Percentiles rank a stretch among this genome's conserved stretches.
These are phyloP conservation scores for Fragilaria crotonensis DNA, from an alignment of 108 stramenopile species.

Conservation along the genomic window DNA sequence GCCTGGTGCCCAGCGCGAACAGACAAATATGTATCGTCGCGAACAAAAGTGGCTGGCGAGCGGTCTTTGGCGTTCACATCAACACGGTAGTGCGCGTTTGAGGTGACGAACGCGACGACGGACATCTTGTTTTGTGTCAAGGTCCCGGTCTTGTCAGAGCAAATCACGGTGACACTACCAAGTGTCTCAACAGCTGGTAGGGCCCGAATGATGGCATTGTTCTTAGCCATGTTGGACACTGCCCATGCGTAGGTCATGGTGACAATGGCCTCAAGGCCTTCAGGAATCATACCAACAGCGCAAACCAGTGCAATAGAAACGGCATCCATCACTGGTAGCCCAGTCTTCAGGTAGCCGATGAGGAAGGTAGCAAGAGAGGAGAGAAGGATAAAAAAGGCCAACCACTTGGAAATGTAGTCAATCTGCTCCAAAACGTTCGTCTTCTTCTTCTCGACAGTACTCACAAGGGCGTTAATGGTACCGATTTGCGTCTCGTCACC, in stretches of 20 bases:
- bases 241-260: constrained; percentile 88
- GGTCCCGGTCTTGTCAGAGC: constrained; percentile 99
- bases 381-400: constrained; percentile 74
- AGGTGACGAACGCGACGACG: constrained; percentile 66
- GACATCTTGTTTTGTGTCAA: constrained; percentile 94
- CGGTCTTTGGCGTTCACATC: constrained; percentile 47
- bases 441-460: constrained; percentile 69
- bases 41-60: constrained; percentile 39
- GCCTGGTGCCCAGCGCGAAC: constrained; percentile 29
- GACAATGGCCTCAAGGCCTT: constrained; percentile 95
- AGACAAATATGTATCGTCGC: constrained; percentile 52
- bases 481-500: constrained; percentile 92
- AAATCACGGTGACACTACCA: constrained; percentile 91
- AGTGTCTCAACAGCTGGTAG: constrained; percentile 96
- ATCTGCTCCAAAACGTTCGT: constrained; percentile 91
- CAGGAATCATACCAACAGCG: constrained; percentile 95
- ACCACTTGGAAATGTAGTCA: constrained; percentile 73
- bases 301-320: constrained; percentile 74
- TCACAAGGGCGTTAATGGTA: constrained; percentile 84
- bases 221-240: constrained; percentile 78
- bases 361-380: constrained; percentile 79
- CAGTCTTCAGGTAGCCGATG: constrained; percentile 51
- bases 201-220: constrained; percentile 85
- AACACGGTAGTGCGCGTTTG: constrained; percentile 60
- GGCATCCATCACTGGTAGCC: constrained; percentile 40